phyloP scores from a whole-genome alignment of 768 basidiomycete genomes.

The Lanmaoa rubissima region DNA sequence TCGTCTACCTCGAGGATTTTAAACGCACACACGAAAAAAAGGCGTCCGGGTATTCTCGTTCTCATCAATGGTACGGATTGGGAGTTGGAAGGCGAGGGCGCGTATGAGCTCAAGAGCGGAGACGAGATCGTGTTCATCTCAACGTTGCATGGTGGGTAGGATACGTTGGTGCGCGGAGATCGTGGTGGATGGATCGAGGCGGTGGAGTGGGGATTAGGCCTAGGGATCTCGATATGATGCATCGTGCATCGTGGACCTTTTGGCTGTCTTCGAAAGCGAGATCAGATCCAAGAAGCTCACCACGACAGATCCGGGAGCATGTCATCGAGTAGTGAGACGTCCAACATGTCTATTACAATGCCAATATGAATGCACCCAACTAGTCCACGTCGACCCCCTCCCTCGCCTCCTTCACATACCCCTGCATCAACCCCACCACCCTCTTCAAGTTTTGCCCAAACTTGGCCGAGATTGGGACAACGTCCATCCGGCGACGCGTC shows the following conservation, averaged over 20 bases:
- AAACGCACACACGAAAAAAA: conserved; percentile 29
- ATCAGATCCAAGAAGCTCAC: background rate
- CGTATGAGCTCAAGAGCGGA: conserved; percentile 69
- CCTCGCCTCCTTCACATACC: conserved; percentile 58
- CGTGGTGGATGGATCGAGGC: background rate
- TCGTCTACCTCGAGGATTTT: too few species aligned
- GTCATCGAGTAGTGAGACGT: background rate
- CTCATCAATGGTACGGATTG: conserved; percentile 97
- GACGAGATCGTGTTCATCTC: conserved; percentile 98
- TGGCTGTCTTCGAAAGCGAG: too few species aligned
- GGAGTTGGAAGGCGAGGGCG: conserved; percentile 95
- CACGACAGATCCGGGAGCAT: background rate
- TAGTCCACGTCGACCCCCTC: background rate
- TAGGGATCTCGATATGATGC: background rate
- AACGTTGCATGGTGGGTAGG: conserved; percentile 72
- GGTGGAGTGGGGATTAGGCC: too few species aligned
- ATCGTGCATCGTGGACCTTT: background rate
- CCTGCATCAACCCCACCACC: conserved; percentile 65
- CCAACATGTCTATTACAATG: background rate
- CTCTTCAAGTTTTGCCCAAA: conserved; percentile 75
- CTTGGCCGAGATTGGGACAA: conserved; percentile 85
- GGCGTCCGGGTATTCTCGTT: conserved; percentile 95
- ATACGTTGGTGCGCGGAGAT: background rate
- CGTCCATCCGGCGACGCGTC: conserved; percentile 44
- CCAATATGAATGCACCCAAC: background rate